These are phyloP conservation scores for Thelonectria olida DNA, from an alignment of 2,329 filamentous ascomycete genomes.

Conservation along the genomic window DNA sequence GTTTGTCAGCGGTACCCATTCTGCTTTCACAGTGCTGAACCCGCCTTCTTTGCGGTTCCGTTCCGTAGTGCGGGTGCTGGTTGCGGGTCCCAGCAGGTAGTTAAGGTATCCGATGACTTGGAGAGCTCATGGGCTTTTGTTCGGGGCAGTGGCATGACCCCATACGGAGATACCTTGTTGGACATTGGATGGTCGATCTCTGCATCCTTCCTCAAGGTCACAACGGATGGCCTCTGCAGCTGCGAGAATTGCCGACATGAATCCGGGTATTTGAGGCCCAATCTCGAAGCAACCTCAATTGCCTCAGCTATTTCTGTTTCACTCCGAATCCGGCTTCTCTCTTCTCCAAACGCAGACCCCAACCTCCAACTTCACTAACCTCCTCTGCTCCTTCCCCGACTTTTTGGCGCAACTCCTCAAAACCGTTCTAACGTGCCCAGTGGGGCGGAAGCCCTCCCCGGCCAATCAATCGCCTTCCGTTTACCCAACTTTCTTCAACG, in stretches of 20 bases:
- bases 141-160: background rate
- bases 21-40: background rate
- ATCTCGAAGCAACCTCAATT: too few relatives aligned
- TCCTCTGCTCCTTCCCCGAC: background rate
- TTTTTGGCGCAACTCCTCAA: background rate
- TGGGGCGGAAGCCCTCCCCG: background rate
- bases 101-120: too few relatives aligned
- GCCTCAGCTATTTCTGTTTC: too few relatives aligned
- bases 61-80: background rate
- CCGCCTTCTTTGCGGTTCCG: background rate
- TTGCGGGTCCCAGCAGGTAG: background rate
- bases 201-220: too few relatives aligned
- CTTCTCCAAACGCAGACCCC: background rate
- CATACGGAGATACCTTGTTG: background rate
- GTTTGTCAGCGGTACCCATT: background rate
- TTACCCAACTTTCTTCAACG: too few relatives aligned
- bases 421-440: background rate
- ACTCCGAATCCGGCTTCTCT: too few relatives aligned
- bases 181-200: background rate
- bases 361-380: background rate
- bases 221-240: background rate
- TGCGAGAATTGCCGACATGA: too few relatives aligned
- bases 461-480: background rate
- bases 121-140: background rate
- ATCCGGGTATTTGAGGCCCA: too few relatives aligned